These are phyloP conservation scores for Lanzia echinophila DNA, from an alignment of 2,329 filamentous ascomycete species.

Conservation along the genomic window DNA sequence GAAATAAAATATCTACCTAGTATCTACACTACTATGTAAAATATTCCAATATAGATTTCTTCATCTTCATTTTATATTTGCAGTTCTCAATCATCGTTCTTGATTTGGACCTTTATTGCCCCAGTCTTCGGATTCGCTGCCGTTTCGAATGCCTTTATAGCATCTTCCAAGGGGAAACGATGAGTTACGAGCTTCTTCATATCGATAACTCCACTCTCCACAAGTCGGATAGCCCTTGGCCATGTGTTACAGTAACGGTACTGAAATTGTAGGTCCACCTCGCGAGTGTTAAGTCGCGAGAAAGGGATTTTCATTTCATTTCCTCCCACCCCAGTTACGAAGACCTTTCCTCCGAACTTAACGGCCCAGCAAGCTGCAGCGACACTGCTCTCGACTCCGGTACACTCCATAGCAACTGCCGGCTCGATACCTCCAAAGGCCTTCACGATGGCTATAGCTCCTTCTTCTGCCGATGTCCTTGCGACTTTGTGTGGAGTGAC, in stretches of 20 bases:
- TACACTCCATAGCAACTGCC: slow-evolving; percentile 81
- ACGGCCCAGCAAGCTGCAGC: slow-evolving; percentile 78
- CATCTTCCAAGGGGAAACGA: slow-evolving; percentile 78
- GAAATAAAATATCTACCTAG: neutral
- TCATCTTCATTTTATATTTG: neutral
- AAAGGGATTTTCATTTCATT: slow-evolving; percentile 95
- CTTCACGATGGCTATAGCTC: slow-evolving; percentile 59
- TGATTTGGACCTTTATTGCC: slow-evolving; percentile 97
- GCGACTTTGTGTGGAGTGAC: slow-evolving; percentile 77
- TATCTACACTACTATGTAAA: slow-evolving; percentile 11
- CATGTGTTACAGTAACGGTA: slow-evolving; percentile 96
- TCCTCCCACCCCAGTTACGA: slow-evolving; percentile 91
- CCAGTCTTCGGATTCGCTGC: slow-evolving; percentile 83
- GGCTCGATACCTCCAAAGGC: slow-evolving; percentile 76
- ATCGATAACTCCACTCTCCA: slow-evolving; percentile 79
- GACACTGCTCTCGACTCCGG: slow-evolving; percentile 86
- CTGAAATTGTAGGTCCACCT: slow-evolving; percentile 94
- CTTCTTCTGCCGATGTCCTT: slow-evolving; percentile 59
- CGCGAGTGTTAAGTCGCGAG: slow-evolving; percentile 83
- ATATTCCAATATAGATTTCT: neutral
- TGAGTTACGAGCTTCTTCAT: slow-evolving; percentile 81
- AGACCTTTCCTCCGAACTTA: slow-evolving; percentile 95
- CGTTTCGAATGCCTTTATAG: slow-evolving; percentile 81
- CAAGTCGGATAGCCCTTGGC: slow-evolving; percentile 83
- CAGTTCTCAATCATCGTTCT: slow-evolving; percentile 42